These are phyloP conservation scores for Leccinum fibrillosum DNA, from an alignment of 768 basidiomycete species.

Conservation along the genomic window DNA sequence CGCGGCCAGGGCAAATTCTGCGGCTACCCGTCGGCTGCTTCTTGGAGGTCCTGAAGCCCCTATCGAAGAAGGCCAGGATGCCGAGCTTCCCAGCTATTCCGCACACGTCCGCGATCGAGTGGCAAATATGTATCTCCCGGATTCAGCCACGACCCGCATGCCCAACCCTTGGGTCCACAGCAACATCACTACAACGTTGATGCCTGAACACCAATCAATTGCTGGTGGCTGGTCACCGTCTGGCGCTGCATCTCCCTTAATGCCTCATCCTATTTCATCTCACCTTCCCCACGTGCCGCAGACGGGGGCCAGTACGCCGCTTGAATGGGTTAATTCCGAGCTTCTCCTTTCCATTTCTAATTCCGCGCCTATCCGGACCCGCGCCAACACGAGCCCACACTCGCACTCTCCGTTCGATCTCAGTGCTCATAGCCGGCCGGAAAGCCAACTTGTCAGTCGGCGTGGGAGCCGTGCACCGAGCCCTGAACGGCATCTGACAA, in stretches of 20 bases:
- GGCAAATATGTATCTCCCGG: conserved; percentile 70
- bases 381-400: conserved; percentile 14
- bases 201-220: conserved; percentile 12
- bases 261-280: conserved; percentile 28
- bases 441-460: conserved; percentile 31
- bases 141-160: conserved; percentile 58
- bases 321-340: conserved; percentile 86
- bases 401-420: conserved; percentile 24
- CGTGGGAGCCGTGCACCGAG: conserved; percentile 50
- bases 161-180: conserved; percentile 58
- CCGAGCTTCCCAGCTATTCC: conserved; percentile 84
- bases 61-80: conserved; percentile 51
- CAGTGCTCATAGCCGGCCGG: conserved; percentile 20
- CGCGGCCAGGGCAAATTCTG: conserved; percentile 71
- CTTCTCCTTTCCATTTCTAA: conserved; percentile 63
- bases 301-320: conserved; percentile 42
- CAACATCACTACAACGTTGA: conserved; percentile 38
- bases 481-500: conserved; percentile 44
- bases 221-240: conserved; percentile 26
- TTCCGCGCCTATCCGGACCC: conserved; percentile 26
- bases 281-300: conserved; percentile 42
- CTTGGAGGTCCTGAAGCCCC: conserved; percentile 39
- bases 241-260: conserved; percentile 39
- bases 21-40: conserved; percentile 60
- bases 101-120: conserved; percentile 91